Base-by-base conservation (phyloP, 1,284 basidiomycete genomes). In the Puccinia hordei region DNA sequence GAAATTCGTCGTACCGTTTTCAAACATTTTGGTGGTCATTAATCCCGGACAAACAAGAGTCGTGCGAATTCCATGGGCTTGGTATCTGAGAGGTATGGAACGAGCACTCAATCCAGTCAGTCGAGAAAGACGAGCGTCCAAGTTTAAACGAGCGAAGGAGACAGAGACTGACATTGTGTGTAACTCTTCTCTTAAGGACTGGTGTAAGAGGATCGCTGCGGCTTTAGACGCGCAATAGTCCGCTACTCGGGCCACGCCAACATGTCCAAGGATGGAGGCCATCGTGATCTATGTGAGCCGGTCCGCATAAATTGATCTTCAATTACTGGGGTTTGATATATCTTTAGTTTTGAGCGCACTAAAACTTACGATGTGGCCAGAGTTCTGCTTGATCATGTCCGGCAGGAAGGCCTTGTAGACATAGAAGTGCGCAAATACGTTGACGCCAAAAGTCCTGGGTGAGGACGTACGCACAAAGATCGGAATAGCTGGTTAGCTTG, bases 331-430 rank as follows among this genome's bases (percentile, higher is more conserved):
- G 9, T 8, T 53, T 63, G 33, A n/a, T n/a, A n/a, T n/a, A n/a
- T n/a, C n/a, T n/a, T n/a, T n/a, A n/a, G n/a, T 30, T 53, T 24
- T 24, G 35, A n/a, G 33, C 4, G 27, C 38, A 57, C 9, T n/a
- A 13, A 12, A 5, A 78, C 76, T 17, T 84, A 94, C 92, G 82
- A 99, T 90, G 85, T 99, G 96, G 0, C 95, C 95, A 0, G 86
- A 86, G 63, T 92, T 91, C 44, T 87, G 87, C 83, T 89, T 89
- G 69, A 98, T 88, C 91, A 99, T 92, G 53, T 88, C 89, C 0
- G 96, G 96, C n/a, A 99, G 88, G 88, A 98, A 97, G 0, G 92
- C 92, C 84, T 95, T 94, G 61, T 96, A 86, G 3, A 90, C 91
- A 91, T 93, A 97, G 85, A 93, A 98, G 84, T 95, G 93, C 1